phyloP scores from a whole-genome alignment of 352 stramenopile genomes.

The Pythium diclinum region DNA sequence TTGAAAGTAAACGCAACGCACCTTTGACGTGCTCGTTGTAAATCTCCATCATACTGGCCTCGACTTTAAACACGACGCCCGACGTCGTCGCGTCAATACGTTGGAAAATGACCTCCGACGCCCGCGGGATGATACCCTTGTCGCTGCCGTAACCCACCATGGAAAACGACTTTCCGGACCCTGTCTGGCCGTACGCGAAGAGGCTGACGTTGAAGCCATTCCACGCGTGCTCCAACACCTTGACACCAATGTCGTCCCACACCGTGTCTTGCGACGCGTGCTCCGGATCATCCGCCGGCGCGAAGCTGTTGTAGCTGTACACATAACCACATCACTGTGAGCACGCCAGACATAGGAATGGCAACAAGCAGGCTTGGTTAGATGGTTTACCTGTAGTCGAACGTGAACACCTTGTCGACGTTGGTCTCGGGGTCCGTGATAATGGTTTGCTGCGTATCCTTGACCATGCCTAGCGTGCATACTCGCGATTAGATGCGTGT shows the following conservation, averaged over 20 bases:
- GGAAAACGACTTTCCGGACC: constrained; percentile 81
- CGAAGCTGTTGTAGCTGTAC: constrained; percentile 81
- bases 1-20: too few relatives aligned
- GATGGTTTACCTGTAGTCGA: constrained; percentile 70
- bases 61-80: constrained; percentile 74
- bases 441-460: constrained; percentile 76
- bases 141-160: constrained; percentile 85
- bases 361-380: too few relatives aligned
- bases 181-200: constrained; percentile 88
- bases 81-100: constrained; percentile 54
- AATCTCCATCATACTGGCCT: constrained; percentile 90
- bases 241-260: constrained; percentile 84
- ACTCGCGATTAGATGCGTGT: neutral
- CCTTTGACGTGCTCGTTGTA: constrained; percentile 89
- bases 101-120: constrained; percentile 81
- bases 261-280: constrained; percentile 79
- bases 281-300: constrained; percentile 42
- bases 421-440: constrained; percentile 81
- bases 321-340: neutral
- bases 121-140: constrained; percentile 82
- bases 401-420: constrained; percentile 78
- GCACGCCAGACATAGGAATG: neutral
- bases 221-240: constrained; percentile 87
- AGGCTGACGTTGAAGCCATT: constrained; percentile 89
- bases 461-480: constrained; percentile 59